A percentile compares a stretch with the other conserved stretches of the same genome.
Evolutionary conservation across 192 early-diverging fungal genomes (phyloP).

Genomic region (Backusella tuberculispora): DNA sequence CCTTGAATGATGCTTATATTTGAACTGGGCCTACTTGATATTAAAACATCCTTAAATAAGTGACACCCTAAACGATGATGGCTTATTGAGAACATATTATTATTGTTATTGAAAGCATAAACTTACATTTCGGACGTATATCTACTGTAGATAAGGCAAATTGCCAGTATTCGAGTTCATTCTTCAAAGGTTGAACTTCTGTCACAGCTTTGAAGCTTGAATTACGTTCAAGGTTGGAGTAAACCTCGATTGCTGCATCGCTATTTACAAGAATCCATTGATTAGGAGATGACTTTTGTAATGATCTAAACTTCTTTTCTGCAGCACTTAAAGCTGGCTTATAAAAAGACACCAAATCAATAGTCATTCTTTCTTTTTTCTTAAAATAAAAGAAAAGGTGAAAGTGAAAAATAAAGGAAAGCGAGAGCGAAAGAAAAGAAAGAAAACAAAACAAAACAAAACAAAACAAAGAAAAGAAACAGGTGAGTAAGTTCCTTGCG

Average conservation of each 20-base stretch:
- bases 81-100: background rate
- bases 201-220: constrained; percentile 1
- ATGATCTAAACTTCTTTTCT: background rate
- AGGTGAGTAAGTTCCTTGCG: background rate
- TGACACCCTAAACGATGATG: background rate
- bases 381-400: too few relatives aligned
- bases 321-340: background rate
- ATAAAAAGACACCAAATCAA: background rate
- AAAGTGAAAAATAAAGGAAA: too few relatives aligned
- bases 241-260: background rate
- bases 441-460: background rate
- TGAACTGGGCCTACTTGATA: constrained; percentile 10
- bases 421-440: background rate
- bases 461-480: background rate
- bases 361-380: background rate
- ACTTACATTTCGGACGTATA: constrained; percentile 5
- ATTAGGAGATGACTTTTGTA: background rate
- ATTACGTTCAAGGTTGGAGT: background rate
- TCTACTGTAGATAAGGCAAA: background rate
- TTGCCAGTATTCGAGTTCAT: background rate
- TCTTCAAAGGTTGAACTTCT: background rate
- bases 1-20: constrained; percentile 11
- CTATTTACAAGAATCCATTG: constrained; percentile 8
- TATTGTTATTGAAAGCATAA: background rate
- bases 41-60: background rate